Percentiles rank a stretch among this genome's conserved stretches.
Conservation (phyloP, 306 rosid genomes). For the Cicer cuneatum region DNA sequence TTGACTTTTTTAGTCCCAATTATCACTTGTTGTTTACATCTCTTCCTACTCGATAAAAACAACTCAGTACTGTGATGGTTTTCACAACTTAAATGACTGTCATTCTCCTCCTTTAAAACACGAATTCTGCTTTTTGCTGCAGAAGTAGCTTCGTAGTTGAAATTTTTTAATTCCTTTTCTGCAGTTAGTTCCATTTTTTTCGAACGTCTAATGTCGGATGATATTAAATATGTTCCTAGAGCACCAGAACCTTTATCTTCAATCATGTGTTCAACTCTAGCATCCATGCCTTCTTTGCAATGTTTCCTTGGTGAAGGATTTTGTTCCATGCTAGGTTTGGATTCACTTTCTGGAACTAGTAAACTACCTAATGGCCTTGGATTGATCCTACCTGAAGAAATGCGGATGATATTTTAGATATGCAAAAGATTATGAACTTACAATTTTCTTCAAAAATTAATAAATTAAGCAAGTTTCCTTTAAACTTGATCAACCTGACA, state of each 20-base stretch:
- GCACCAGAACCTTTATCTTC: conserved; percentile 43
- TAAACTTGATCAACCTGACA: background rate
- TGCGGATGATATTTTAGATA: conserved; percentile 28
- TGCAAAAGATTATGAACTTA: conserved; percentile 30
- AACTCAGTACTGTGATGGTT: conserved; percentile 61
- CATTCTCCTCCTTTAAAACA: conserved; percentile 51
- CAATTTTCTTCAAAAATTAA: background rate
- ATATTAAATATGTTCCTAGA: conserved; percentile 33
- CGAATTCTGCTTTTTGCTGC: conserved; percentile 43
- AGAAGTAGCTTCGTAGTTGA: conserved; percentile 42
- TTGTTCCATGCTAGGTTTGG: conserved; percentile 43
- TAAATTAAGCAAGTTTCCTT: conserved; percentile 23
- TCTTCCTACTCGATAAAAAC: conserved; percentile 55
- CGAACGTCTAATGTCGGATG: conserved; percentile 43
- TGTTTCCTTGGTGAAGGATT: conserved; percentile 45
- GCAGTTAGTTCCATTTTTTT: conserved; percentile 59
- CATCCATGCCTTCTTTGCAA: conserved; percentile 39
- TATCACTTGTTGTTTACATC: conserved; percentile 59
- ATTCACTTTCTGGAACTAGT: conserved; percentile 46
- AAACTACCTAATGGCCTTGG: conserved; percentile 37
- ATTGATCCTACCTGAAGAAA: conserved; percentile 51
- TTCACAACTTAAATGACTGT: conserved; percentile 62
- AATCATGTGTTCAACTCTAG: conserved; percentile 34
- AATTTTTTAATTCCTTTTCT: conserved; percentile 60
- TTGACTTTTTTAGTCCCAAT: conserved; percentile 59